Percentiles rank a stretch among this genome's conserved stretches.
phyloP scores from a whole-genome alignment of 1,284 basidiomycete species.

The Cutaneotrichosporon curvatum region DNA sequence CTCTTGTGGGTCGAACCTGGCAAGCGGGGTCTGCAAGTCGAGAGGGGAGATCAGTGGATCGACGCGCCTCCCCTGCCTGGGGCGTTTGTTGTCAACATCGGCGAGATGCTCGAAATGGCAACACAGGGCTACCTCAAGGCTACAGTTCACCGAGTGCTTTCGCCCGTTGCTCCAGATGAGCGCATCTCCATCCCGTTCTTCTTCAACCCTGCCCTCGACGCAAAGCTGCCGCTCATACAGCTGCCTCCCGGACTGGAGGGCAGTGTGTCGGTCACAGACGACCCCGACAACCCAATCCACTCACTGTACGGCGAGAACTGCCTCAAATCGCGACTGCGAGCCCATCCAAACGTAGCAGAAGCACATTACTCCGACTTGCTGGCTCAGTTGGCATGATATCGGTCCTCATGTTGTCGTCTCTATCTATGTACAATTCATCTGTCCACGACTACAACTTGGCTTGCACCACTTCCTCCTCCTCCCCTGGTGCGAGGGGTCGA shows the following conservation, averaged over 20 bases:
- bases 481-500: too few relatives aligned
- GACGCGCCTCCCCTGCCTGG: slow-evolving; percentile 63
- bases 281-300: slow-evolving; percentile 10
- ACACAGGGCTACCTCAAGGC: slow-evolving; percentile 16
- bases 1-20: slow-evolving; percentile 10
- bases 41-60: slow-evolving; percentile 53
- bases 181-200: slow-evolving; percentile 13
- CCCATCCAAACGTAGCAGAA: slow-evolving; percentile 13
- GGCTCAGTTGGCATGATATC: too few relatives aligned
- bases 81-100: slow-evolving; percentile 65
- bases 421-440: too few relatives aligned
- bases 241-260: not conserved
- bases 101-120: slow-evolving; percentile 49
- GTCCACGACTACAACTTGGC: too few relatives aligned
- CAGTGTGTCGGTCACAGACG: not conserved
- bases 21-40: slow-evolving; percentile 11
- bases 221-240: slow-evolving; percentile 3
- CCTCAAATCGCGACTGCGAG: slow-evolving; percentile 11
- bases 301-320: slow-evolving; percentile 15
- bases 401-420: too few relatives aligned
- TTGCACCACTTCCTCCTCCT: too few relatives aligned
- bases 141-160: slow-evolving; percentile 23
- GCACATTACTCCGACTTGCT: slow-evolving; percentile 6
- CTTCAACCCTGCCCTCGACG: slow-evolving; percentile 16
- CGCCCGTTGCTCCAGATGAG: slow-evolving; percentile 9